A percentile compares a stretch with the other conserved stretches of the same genome.
Conservation (phyloP, 768 basidiomycete genomes). For the Pleurotus giganteus region DNA sequence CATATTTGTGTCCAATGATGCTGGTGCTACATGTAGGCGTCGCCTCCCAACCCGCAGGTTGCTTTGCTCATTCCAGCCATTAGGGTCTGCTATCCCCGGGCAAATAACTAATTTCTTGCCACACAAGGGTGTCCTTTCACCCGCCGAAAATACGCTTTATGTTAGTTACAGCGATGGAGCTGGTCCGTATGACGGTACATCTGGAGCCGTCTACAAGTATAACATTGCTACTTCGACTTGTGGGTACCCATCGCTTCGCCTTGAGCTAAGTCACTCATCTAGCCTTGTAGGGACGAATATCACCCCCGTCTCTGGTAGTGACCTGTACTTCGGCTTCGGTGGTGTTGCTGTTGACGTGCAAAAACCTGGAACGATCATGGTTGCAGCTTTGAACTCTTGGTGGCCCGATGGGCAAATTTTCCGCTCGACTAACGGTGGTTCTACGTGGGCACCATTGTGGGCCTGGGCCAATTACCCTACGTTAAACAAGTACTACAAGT, state of each 20-base stretch:
- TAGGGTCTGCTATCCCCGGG: constrained; percentile 57
- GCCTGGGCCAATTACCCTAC: constrained; percentile 30
- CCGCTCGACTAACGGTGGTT: constrained; percentile 52
- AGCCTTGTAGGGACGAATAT: constrained; percentile 51
- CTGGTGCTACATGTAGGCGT: constrained; percentile 52
- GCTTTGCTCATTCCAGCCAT: not conserved
- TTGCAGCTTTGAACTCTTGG: constrained; percentile 64
- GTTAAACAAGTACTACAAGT: constrained; percentile 31
- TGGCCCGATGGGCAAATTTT: constrained; percentile 68
- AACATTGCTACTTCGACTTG: constrained; percentile 51
- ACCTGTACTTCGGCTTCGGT: constrained; percentile 62
- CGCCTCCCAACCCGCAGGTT: not conserved
- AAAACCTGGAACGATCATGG: constrained; percentile 64
- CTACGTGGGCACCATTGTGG: constrained; percentile 35
- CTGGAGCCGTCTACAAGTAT: constrained; percentile 49
- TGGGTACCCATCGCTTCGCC: constrained; percentile 16
- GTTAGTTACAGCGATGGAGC: constrained; percentile 62
- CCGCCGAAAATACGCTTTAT: constrained; percentile 54
- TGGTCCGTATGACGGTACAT: constrained; percentile 61
- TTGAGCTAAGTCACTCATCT: not conserved
- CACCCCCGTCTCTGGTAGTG: constrained; percentile 57
- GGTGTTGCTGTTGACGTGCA: constrained; percentile 60
- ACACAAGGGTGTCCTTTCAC: constrained; percentile 66
- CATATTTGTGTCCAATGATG: constrained; percentile 55
- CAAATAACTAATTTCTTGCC: constrained; percentile 58